Evolutionary conservation across 345 rosid species (phyloP).

Genomic region (Nasturtium officinale): DNA sequence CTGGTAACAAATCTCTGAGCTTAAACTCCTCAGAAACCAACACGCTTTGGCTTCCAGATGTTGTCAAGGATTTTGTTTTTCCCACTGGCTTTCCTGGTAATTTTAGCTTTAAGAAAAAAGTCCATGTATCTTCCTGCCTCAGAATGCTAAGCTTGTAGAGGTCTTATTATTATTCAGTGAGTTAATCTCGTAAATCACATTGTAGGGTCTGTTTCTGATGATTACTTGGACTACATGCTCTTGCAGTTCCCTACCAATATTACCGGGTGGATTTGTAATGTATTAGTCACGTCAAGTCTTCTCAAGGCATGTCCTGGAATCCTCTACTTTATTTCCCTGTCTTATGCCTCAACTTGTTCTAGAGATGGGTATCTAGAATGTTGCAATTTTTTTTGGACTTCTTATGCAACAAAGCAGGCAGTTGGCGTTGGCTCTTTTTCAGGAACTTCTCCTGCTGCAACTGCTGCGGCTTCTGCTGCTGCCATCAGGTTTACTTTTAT

Average conservation of each 20-base stretch:
- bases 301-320: constrained; percentile 65
- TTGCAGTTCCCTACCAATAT: constrained; percentile 91
- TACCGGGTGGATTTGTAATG: constrained; percentile 94
- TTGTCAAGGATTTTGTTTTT: constrained; percentile 65
- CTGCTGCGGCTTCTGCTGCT: constrained; percentile 80
- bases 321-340: neutral
- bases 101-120: neutral
- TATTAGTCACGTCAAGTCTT: constrained; percentile 93
- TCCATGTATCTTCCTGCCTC: constrained; percentile 9
- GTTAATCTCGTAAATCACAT: constrained; percentile 3
- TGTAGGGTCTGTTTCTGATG: constrained; percentile 92
- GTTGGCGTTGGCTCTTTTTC: constrained; percentile 92
- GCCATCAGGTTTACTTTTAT: constrained; percentile 60
- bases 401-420: constrained; percentile 57
- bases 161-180: neutral
- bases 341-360: neutral
- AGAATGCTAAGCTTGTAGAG: neutral
- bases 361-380: neutral
- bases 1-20: constrained; percentile 31
- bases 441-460: constrained; percentile 81
- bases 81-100: constrained; percentile 92
- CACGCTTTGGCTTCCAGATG: constrained; percentile 65
- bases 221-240: constrained; percentile 89
- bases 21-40: constrained; percentile 42
- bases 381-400: neutral